phyloP scores from a whole-genome alignment of 257 asterid species.

The Henckelia pumila region DNA sequence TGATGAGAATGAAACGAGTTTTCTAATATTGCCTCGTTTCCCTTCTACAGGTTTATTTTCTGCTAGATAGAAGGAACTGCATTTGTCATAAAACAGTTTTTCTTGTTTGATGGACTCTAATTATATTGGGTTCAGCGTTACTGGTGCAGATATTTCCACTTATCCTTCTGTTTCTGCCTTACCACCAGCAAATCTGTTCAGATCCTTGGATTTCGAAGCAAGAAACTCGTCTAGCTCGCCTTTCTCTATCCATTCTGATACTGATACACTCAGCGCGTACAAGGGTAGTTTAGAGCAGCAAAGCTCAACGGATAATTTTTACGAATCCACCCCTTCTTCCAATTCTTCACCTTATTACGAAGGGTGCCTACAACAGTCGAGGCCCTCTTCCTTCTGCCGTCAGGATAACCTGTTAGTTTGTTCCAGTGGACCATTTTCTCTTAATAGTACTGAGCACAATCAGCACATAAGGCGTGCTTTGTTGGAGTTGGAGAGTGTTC shows the following conservation, averaged over 20 bases:
- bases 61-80: neutral
- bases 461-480: constrained; percentile 48
- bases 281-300: constrained; percentile 59
- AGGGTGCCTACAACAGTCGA: constrained; percentile 38
- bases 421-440: constrained; percentile 31
- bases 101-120: constrained; percentile 39
- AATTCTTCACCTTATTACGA: constrained; percentile 53
- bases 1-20: neutral
- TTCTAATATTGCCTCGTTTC: neutral
- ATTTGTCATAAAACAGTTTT: constrained; percentile 20
- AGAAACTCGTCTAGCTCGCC: constrained; percentile 78
- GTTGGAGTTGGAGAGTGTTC: constrained; percentile 62
- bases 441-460: constrained; percentile 38
- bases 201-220: constrained; percentile 50
- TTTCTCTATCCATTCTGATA: constrained; percentile 49
- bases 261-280: constrained; percentile 35
- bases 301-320: constrained; percentile 51
- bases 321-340: constrained; percentile 49
- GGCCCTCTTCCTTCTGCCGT: constrained; percentile 31
- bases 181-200: constrained; percentile 49
- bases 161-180: constrained; percentile 45
- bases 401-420: constrained; percentile 32
- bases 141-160: constrained; percentile 38
- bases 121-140: constrained; percentile 27
- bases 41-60: neutral